These are phyloP conservation scores for Teunomyces panamensis DNA, from an alignment of 805 yeast genomes.

Conservation along the genomic window DNA sequence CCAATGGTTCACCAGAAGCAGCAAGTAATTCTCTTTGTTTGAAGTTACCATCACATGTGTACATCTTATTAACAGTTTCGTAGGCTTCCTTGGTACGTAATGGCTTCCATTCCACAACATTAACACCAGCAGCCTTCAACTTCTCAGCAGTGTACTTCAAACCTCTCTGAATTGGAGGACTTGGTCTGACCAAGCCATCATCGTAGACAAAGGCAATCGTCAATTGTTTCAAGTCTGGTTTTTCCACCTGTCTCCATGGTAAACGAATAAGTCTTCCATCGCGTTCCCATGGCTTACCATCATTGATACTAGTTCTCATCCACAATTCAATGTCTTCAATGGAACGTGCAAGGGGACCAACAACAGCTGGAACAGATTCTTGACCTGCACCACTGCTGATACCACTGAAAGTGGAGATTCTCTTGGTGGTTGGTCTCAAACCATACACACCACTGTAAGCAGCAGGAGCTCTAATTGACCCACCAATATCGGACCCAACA, in stretches of 20 bases:
- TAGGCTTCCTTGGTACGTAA: slow-evolving; percentile 57
- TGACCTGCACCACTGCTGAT: slow-evolving; percentile 60
- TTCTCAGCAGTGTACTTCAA: slow-evolving; percentile 52
- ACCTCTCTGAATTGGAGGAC: slow-evolving; percentile 58
- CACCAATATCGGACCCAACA: slow-evolving; percentile 71
- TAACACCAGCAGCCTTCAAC: slow-evolving; percentile 57
- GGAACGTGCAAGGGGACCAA: slow-evolving; percentile 66
- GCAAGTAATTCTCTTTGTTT: slow-evolving; percentile 50
- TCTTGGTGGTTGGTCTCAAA: slow-evolving; percentile 58
- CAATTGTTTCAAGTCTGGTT: slow-evolving; percentile 40
- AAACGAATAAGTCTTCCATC: slow-evolving; percentile 49
- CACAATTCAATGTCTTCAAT: slow-evolving; percentile 66
- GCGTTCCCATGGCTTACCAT: slow-evolving; percentile 61
- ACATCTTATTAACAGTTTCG: slow-evolving; percentile 56
- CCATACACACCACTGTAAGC: slow-evolving; percentile 63
- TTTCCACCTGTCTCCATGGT: slow-evolving; percentile 50
- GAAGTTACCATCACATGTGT: slow-evolving; percentile 66
- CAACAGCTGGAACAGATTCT: slow-evolving; percentile 62
- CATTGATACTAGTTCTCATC: slow-evolving; percentile 60
- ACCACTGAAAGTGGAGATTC: slow-evolving; percentile 45
- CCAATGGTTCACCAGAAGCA: slow-evolving; percentile 68
- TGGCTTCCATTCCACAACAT: slow-evolving; percentile 54
- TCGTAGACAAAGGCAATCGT: slow-evolving; percentile 63
- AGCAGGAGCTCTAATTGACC: slow-evolving; percentile 66
- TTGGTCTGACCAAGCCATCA: slow-evolving; percentile 64